phyloP scores from a whole-genome alignment of 2,329 filamentous ascomycete genomes.

The Fusarium dlaminii region DNA sequence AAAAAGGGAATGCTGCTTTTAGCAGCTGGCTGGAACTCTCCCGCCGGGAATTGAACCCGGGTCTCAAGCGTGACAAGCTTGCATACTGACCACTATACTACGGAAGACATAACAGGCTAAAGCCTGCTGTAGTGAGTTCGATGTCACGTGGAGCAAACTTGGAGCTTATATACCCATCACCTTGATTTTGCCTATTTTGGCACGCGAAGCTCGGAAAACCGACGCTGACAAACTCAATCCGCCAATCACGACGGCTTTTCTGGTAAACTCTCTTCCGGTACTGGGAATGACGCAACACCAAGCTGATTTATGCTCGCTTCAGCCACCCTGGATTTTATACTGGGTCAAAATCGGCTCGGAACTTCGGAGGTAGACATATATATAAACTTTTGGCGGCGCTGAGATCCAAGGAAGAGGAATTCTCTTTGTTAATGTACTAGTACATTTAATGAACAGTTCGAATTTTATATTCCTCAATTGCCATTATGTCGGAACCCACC shows the following conservation, averaged over 20 bases:
- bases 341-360: slow-evolving; percentile 3
- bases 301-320: neutral
- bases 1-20: neutral
- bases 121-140: slow-evolving; percentile 10
- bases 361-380: slow-evolving; percentile 6
- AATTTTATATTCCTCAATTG: rapidly evolving
- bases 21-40: slow-evolving; percentile 26
- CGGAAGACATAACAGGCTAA: slow-evolving; percentile 14
- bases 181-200: rapidly evolving
- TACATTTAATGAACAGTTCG: rapidly evolving
- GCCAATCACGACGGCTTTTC: neutral
- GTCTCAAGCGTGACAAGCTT: slow-evolving; percentile 33
- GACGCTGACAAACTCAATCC: neutral
- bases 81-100: slow-evolving; percentile 34
- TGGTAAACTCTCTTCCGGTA: slow-evolving; percentile 10
- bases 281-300: neutral
- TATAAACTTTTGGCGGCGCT: neutral
- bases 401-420: neutral
- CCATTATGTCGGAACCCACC: neutral
- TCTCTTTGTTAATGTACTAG: rapidly evolving
- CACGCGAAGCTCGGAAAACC: neutral
- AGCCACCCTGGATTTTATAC: neutral
- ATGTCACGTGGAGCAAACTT: rapidly evolving
- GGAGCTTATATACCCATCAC: rapidly evolving
- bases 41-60: slow-evolving; percentile 33